These are phyloP conservation scores for Euryodendron excelsum DNA, from an alignment of 148 eudicot species.

Conservation along the genomic window DNA sequence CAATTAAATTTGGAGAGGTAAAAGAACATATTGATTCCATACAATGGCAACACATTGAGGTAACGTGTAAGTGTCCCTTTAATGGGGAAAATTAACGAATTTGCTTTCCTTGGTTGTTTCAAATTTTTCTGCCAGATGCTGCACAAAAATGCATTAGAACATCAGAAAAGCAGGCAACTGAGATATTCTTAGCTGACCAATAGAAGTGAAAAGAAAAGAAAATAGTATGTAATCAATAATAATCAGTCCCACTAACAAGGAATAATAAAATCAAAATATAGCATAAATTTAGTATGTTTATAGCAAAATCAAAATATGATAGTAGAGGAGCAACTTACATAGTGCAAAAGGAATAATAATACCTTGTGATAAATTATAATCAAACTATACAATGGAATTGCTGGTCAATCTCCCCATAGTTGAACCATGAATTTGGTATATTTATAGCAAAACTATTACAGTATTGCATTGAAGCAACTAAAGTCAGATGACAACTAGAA, in stretches of 20 bases:
- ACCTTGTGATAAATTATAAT: not conserved
- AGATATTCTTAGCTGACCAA: not conserved
- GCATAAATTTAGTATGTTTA: not conserved
- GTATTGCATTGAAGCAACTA: not conserved
- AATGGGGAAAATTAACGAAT: conserved; percentile 21
- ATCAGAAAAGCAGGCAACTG: conserved; percentile 3
- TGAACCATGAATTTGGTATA: not conserved
- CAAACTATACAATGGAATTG: not conserved
- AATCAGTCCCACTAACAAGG: not conserved
- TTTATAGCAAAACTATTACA: not conserved
- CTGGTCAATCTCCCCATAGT: not conserved
- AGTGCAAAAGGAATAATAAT: not conserved
- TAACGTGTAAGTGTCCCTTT: conserved; percentile 27
- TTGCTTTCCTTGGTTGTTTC: conserved; percentile 29
- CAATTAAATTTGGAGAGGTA: not conserved
- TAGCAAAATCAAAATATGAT: not conserved
- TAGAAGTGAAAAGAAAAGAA: not conserved
- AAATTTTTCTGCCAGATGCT: conserved; percentile 33
- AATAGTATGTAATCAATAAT: not conserved
- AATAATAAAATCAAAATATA: no score
- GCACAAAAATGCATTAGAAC: conserved; percentile 17
- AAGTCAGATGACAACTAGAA: not conserved
- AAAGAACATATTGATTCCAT: conserved; percentile 20
- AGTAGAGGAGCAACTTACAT: no score
- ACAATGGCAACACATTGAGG: conserved; percentile 35